phyloP scores from a whole-genome alignment of 768 basidiomycete genomes.

The Amanita subjunquillea region DNA sequence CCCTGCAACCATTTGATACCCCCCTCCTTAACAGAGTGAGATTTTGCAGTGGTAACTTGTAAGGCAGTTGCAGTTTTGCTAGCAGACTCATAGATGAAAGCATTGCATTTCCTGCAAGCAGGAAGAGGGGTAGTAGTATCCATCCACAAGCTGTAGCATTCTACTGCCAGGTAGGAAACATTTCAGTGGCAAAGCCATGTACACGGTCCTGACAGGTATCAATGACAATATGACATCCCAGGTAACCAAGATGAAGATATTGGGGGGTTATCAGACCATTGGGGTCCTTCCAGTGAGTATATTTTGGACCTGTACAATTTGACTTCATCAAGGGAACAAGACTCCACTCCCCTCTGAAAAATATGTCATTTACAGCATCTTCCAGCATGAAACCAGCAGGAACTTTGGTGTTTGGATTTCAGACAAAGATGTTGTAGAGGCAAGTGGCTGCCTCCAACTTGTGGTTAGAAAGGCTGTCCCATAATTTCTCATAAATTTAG shows the following conservation, averaged over 20 bases:
- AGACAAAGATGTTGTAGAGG: slow-evolving; percentile 10
- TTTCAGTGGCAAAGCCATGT: slow-evolving; percentile 5
- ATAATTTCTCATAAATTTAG: slow-evolving; percentile 9
- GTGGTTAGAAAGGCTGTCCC: slow-evolving; percentile 6
- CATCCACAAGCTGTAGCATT: slow-evolving; percentile 8
- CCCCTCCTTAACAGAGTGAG: slow-evolving; percentile 5
- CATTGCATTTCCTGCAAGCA: slow-evolving; percentile 7
- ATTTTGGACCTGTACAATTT: slow-evolving; percentile 5
- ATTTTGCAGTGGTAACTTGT: slow-evolving; percentile 8
- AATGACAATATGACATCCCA: slow-evolving; percentile 3
- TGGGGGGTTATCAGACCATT: no score
- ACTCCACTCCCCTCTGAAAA: slow-evolving; percentile 10
- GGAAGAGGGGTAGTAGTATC: slow-evolving; percentile 8
- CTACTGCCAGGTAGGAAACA: slow-evolving; percentile 7
- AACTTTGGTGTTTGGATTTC: slow-evolving; percentile 5
- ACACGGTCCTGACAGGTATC: slow-evolving; percentile 4
- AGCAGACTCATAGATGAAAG: slow-evolving; percentile 10
- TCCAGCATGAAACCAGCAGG: slow-evolving; percentile 10
- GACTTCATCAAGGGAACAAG: slow-evolving; percentile 7
- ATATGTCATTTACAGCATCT: slow-evolving; percentile 10
- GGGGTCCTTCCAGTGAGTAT: slow-evolving; percentile 1
- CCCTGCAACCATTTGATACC: no score
- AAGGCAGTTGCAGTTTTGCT: slow-evolving; percentile 7
- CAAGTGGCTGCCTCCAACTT: slow-evolving; percentile 7
- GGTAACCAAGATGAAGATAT: no score